Base-by-base conservation (phyloP, 2,329 filamentous ascomycete species). In the Elsinoe perseae region DNA sequence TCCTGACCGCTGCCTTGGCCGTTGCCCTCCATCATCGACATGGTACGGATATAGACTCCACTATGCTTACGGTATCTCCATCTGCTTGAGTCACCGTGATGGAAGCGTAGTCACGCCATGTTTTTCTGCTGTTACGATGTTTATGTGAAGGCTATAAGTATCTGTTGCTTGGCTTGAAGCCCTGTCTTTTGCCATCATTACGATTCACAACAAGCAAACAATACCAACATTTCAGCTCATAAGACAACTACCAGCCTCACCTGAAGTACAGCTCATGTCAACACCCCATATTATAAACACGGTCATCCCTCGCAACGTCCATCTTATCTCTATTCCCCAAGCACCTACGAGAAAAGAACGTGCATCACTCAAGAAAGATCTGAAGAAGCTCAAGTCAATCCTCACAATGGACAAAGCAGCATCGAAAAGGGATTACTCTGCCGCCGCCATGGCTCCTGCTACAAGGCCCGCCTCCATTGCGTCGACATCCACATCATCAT, bases 371-470 rank as follows among this genome's bases (percentile, higher is more conserved):
- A 56, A 28, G 27, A 23, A 56, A 46, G 42, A 56, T 27, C 23
- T 56, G 5, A 16, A 10, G 14, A 56, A 56, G 40, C 32, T 56
- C 53, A 30, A 34, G 16, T 28, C 25, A n/a, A 27, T 56, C 23
- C 48, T 56, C 53, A 30, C 53, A 32, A 38, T 34, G 30, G 30
- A 52, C 23, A 52, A 52, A 20, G 48, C 48, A 14, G 48, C 30
- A 23, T 52, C 48, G 9, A 52, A 52, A 14, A 16, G 48, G 16
- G 30, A 52, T 30, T 23, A 38, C 48, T 52, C 48, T 25, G 30
- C 30, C 30, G 48, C 48, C 10, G 14, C 48, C 18, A 52, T 32
- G 30, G 30, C 48, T 32, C 20, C 16, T 8, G 36, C 48, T 16
- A 38, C 48, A 4, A 32, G 30, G 38, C 28, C 48, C 10, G 48